Base-by-base conservation (phyloP, 2,329 filamentous ascomycete genomes). In the Microcera coccophila region DNA sequence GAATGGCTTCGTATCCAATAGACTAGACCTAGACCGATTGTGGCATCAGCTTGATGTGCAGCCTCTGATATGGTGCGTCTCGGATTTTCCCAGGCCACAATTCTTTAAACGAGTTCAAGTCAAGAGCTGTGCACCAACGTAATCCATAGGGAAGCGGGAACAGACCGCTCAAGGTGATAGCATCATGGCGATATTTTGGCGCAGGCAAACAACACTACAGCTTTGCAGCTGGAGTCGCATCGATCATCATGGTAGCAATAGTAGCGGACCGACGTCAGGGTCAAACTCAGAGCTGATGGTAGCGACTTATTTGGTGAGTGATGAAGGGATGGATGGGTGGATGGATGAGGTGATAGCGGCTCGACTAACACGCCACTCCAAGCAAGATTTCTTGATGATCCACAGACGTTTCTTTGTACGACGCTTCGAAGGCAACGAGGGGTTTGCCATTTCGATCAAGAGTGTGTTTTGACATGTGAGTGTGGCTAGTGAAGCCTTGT, bases 401-500 rank as follows among this genome's bases (percentile, higher is more conserved):
- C 26, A 24, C 41, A 42, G 22, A 20, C 22, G 34, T 32, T 32
- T 34, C 17, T 37, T 39, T 22, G 31, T 32, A 41, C 28, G 39
- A 40, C 34, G 34, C 26, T 39, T 41, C 44, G 26, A 35, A 45
- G 39, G 44, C 34, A 39, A 41, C 39, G 39, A 42, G 46, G 41
- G 45, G 47, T 44, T 39, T 45, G 28, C 21, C 19, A 20, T 40
- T 18, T 38, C 36, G 41, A 31, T 38, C 35, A 39, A 32, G 26
- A 33, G 38, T 42, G 21, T 33, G 19, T 39, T 28, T 39, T 59
- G 58, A 55, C 60, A 62, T 62, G 60, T 62, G 60, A 62, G 58
- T 55, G 60, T 61, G 60, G 59, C 60, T 60, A 52, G 47, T 47
- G 46, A 46, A n/a, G n/a, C n/a, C n/a, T n/a, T n/a, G n/a, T n/a